phyloP scores from a whole-genome alignment of 148 eudicot genomes.

The Heliamphora exappendiculata region DNA sequence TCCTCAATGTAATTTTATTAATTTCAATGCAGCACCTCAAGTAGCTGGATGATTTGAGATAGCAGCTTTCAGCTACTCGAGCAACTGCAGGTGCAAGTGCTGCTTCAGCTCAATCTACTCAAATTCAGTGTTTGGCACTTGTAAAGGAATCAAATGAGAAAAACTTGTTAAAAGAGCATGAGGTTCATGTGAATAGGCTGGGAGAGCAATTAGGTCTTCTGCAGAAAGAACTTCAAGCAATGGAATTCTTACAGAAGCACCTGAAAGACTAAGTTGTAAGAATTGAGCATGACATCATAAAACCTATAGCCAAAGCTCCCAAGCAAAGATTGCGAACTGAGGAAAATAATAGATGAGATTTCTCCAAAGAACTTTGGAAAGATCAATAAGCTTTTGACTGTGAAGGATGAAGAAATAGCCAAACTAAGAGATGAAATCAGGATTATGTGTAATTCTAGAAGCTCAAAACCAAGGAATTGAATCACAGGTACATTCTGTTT shows the following conservation, averaged over 20 bases:
- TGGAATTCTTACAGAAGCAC: constrained; percentile 74
- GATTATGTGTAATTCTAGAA: constrained; percentile 75
- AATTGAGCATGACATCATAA: constrained; percentile 80
- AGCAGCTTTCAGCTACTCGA: no score
- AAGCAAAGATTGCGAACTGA: constrained; percentile 58
- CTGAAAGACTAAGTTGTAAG: constrained; percentile 74
- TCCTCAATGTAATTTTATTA: no score
- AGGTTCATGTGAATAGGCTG: no score
- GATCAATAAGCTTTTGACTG: no score
- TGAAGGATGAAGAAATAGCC: no score
- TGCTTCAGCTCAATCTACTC: constrained; percentile 76
- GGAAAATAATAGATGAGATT: no score
- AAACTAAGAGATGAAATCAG: no score
- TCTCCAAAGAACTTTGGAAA: no score
- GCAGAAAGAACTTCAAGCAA: constrained; percentile 64
- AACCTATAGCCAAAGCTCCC: constrained; percentile 51
- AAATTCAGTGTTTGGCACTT: constrained; percentile 57
- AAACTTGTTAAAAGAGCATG: constrained; percentile 66
- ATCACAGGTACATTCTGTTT: constrained; percentile 47
- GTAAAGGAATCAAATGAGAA: constrained; percentile 58
- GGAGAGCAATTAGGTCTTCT: constrained; percentile 64
- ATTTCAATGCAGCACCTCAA: no score
- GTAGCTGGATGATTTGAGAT: no score
- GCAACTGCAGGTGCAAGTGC: constrained; percentile 80
- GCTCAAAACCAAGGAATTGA: constrained; percentile 70